Evolutionary conservation across 805 yeast species (phyloP), one percentile per base, ranked within the genome.

Genomic region (Saturnispora kantuleensis): DNA sequence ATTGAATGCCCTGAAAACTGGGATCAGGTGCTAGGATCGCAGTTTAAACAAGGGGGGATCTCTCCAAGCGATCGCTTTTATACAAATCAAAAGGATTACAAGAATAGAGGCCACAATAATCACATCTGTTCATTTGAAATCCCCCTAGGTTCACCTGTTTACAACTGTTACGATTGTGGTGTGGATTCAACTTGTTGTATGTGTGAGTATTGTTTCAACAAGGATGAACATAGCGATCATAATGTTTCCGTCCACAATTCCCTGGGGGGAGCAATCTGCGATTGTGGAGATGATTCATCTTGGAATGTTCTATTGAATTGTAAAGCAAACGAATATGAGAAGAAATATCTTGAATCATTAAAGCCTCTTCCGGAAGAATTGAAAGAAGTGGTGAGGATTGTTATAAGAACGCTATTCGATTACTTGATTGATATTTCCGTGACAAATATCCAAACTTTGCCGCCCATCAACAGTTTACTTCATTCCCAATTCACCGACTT

Each of bases 151-250:
- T 84, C 81, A 48, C 77, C 81, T 0, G 80, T 82, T 16, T 84
- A 81, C 57, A 67, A 86, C 45, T 84, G 95, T 56, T 68, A 68
- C 31, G 85, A 83, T 47, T 84, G 95, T 67, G 86, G 84, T 0
- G 74, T 72, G 48, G 95, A 84, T 60, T 78, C 77, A 8, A 81
- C 89, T 0, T 84, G 94, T 67, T 88, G 85, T 31, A 58, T 84
- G 26, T 84, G 95, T 62, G 74, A 71, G 10, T 65, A 77, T 52
- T 84, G 95, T 58, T 84, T 82, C 64, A 80, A 81, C 57, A 71
- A 73, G 44, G 72, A 71, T 4, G 86, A 82, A 53, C 95, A 84
- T 58, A 56, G 62, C 11, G 79, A 71, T 42, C 95, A 84, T 56
- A 75, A 75, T 48, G 84, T 84, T 8, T 63, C 69, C 28, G 70